phyloP scores from a whole-genome alignment of 2,329 filamentous ascomycete genomes.

The Lasiodiplodia sp. region DNA sequence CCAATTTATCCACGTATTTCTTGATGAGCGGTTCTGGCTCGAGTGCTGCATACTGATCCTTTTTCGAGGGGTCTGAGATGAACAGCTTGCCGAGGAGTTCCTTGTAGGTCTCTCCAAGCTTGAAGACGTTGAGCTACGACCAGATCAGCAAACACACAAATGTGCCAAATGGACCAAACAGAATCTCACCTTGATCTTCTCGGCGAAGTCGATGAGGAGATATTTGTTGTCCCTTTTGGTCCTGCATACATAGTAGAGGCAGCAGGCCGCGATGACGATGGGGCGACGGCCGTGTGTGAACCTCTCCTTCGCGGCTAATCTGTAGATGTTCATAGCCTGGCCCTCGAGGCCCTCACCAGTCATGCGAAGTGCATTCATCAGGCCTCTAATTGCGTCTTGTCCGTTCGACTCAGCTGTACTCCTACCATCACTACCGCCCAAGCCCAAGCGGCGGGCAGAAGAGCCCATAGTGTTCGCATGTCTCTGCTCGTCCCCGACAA shows the following conservation, averaged over 20 bases:
- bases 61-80: conserved; percentile 62
- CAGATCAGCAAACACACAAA: conserved; percentile 35
- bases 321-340: conserved; percentile 53
- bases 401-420: conserved; percentile 69
- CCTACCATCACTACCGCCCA: conserved; percentile 61
- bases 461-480: conserved; percentile 69
- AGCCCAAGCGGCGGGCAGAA: conserved; percentile 39
- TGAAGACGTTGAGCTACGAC: conserved; percentile 82
- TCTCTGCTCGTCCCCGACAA: conserved; percentile 84
- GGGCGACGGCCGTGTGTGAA: conserved; percentile 75
- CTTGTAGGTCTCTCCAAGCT: conserved; percentile 89
- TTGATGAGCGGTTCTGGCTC: conserved; percentile 90
- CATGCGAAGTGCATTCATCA: conserved; percentile 50
- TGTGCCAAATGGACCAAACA: neutral
- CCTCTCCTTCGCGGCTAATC: conserved; percentile 65
- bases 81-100: conserved; percentile 73
- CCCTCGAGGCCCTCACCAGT: conserved; percentile 42
- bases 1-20: conserved; percentile 88
- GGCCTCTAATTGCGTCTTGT: conserved; percentile 50
- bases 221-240: conserved; percentile 79
- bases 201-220: conserved; percentile 95
- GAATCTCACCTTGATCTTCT: conserved; percentile 66
- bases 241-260: conserved; percentile 85
- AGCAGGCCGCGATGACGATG: conserved; percentile 81
- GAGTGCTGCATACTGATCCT: conserved; percentile 61